These are phyloP conservation scores for Trametes meyenii DNA, from an alignment of 768 basidiomycete genomes.

Conservation along the genomic window DNA sequence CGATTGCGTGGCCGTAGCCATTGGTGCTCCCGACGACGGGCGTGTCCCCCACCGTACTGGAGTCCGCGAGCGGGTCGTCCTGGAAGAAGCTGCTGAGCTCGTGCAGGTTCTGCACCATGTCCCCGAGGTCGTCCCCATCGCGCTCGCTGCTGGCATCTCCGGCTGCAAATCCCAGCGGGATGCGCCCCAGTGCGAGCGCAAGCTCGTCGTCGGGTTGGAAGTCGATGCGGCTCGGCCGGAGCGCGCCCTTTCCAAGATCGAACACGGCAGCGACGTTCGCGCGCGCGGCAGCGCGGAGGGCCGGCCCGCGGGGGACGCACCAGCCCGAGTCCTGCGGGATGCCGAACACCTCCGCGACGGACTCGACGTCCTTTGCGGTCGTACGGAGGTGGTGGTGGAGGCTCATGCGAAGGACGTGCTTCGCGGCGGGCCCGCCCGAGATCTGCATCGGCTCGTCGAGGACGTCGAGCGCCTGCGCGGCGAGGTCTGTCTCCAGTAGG, in stretches of 20 bases:
- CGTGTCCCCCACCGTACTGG: background rate
- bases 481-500: constrained; percentile 84
- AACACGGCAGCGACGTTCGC: constrained; percentile 84
- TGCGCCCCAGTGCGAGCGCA: constrained; percentile 17
- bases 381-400: constrained; percentile 61
- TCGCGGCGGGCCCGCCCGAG: constrained; percentile 74
- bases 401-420: constrained; percentile 91
- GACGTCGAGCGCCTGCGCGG: constrained; percentile 87
- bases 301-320: constrained; percentile 75
- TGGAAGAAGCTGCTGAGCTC: constrained; percentile 78
- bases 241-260: constrained; percentile 76
- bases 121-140: constrained; percentile 68
- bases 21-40: background rate
- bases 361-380: constrained; percentile 50
- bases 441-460: constrained; percentile 88
- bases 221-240: constrained; percentile 71
- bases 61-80: constrained; percentile 34
- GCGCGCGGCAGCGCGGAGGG: constrained; percentile 63
- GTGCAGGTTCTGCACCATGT: constrained; percentile 76
- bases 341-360: constrained; percentile 76
- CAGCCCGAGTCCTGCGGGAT: constrained; percentile 84
- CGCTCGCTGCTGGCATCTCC: background rate
- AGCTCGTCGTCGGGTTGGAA: constrained; percentile 67
- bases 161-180: constrained; percentile 4
- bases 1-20: background rate